These are phyloP conservation scores for Mytilinidion resinicola DNA, from an alignment of 495 filamentous ascomycete species.

Conservation along the genomic window DNA sequence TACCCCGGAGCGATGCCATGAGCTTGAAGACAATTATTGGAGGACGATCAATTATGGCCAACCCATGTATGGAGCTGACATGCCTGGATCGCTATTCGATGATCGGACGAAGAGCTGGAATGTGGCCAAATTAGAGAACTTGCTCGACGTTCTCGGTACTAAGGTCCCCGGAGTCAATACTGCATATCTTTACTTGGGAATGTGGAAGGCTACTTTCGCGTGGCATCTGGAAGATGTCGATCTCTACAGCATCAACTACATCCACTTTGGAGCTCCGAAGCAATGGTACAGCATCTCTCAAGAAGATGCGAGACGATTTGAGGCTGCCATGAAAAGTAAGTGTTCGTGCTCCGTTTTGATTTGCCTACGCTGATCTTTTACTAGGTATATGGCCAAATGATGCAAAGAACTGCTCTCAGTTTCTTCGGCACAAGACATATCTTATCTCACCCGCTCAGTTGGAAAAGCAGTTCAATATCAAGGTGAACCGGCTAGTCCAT, in stretches of 20 bases:
- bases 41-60: constrained; percentile 90
- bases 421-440: constrained; percentile 95
- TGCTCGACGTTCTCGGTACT: constrained; percentile 88
- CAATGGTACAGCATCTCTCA: constrained; percentile 99
- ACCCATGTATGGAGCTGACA: constrained; percentile 93
- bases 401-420: constrained; percentile 94
- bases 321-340: constrained; percentile 83
- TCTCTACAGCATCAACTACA: constrained; percentile 98
- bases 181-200: constrained; percentile 94
- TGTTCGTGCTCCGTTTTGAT: neutral
- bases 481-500: constrained; percentile 91
- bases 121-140: constrained; percentile 84
- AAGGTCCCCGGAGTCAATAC: constrained; percentile 97
- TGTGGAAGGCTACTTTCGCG: constrained; percentile 99
- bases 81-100: constrained; percentile 92
- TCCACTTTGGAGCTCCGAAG: constrained; percentile 97
- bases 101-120: constrained; percentile 85
- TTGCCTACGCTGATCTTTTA: neutral
- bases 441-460: constrained; percentile 89
- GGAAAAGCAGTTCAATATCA: constrained; percentile 82
- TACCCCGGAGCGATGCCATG: constrained; percentile 83
- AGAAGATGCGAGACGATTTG: constrained; percentile 87
- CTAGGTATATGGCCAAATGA: constrained; percentile 81
- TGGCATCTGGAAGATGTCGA: constrained; percentile 99
- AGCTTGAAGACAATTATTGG: constrained; percentile 92